phyloP scores from a whole-genome alignment of 1,284 basidiomycete genomes.

The Anthracocystis panici-leucophaei region DNA sequence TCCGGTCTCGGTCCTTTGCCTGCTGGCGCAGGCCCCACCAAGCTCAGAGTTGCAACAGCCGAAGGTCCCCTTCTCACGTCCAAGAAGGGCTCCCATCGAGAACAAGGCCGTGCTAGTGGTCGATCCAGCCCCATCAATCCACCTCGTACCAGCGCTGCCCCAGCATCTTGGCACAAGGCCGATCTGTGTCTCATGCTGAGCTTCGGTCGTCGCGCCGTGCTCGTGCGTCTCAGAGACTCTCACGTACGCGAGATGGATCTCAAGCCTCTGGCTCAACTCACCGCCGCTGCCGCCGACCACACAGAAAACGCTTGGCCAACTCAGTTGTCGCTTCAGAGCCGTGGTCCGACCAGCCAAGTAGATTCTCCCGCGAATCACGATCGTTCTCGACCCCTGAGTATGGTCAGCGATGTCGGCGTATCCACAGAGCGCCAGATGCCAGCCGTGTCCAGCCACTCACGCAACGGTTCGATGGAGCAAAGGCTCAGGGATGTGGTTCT shows the following conservation, averaged over 20 bases:
- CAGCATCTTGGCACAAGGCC: conserved; percentile 49
- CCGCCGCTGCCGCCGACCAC: conserved; percentile 10
- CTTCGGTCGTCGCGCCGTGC: conserved; percentile 53
- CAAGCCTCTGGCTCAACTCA: conserved; percentile 38
- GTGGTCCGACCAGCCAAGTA: background rate
- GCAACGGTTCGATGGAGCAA: conserved; percentile 37
- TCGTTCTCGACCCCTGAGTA: conserved; percentile 22
- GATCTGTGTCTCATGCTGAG: conserved; percentile 57
- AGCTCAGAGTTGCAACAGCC: conserved; percentile 35
- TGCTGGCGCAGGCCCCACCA: conserved; percentile 19
- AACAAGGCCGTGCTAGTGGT: conserved; percentile 7
- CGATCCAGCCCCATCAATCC: conserved; percentile 9
- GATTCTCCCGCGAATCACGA: conserved; percentile 10
- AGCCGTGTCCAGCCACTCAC: conserved; percentile 16
- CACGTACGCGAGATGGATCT: conserved; percentile 58
- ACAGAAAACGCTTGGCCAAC: background rate
- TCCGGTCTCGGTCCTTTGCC: conserved; percentile 8
- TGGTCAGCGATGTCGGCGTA: conserved; percentile 6
- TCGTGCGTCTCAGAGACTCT: conserved; percentile 54
- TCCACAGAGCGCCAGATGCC: conserved; percentile 8
- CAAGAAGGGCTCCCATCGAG: conserved; percentile 25
- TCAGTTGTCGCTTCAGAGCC: conserved; percentile 27
- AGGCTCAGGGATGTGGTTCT: conserved; percentile 27
- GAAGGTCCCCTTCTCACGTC: conserved; percentile 38
- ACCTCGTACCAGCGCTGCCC: conserved; percentile 21